Percentiles rank a stretch among this genome's conserved stretches.
These are phyloP conservation scores for Petrea volubilis DNA, from an alignment of 257 asterid species.

Conservation along the genomic window DNA sequence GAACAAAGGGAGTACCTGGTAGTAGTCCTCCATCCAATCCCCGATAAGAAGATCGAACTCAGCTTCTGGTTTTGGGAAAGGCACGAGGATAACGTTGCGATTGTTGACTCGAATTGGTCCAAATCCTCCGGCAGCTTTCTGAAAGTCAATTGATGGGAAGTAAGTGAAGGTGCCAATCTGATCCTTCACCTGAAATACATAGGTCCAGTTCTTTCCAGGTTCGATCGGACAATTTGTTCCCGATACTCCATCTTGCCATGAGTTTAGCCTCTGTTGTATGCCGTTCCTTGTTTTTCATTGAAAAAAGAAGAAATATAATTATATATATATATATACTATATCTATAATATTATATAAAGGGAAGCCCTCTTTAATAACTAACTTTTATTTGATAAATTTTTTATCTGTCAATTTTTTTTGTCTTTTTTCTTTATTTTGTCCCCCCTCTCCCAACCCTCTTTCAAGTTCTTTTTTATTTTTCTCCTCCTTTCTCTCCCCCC, in stretches of 20 bases:
- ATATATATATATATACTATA: not conserved
- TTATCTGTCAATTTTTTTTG: too few species aligned
- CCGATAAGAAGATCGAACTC: conserved; percentile 70
- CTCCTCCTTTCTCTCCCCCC: too few species aligned
- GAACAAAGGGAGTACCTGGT: conserved; percentile 28
- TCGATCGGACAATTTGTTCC: conserved; percentile 72
- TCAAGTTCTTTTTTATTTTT: too few species aligned
- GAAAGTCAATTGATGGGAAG: conserved; percentile 57
- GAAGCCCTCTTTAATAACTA: too few species aligned
- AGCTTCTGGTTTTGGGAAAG: conserved; percentile 57
- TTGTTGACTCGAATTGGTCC: conserved; percentile 69
- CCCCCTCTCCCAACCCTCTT: too few species aligned
- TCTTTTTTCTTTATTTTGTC: too few species aligned
- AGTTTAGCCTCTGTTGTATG: conserved; percentile 66
- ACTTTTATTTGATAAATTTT: too few species aligned
- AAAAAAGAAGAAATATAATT: not conserved
- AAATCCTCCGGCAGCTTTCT: conserved; percentile 65
- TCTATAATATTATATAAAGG: too few species aligned
- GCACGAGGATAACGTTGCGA: conserved; percentile 46
- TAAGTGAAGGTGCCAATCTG: conserved; percentile 65
- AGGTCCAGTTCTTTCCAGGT: conserved; percentile 65
- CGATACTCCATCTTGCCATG: conserved; percentile 80
- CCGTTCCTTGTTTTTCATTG: conserved; percentile 72
- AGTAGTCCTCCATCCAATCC: conserved; percentile 41
- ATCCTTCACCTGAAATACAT: conserved; percentile 52